Percentiles rank a stretch among this genome's conserved stretches.
Conservation (phyloP, 2,329 filamentous ascomycete genomes). For the Mycosphaerella arachidis region DNA sequence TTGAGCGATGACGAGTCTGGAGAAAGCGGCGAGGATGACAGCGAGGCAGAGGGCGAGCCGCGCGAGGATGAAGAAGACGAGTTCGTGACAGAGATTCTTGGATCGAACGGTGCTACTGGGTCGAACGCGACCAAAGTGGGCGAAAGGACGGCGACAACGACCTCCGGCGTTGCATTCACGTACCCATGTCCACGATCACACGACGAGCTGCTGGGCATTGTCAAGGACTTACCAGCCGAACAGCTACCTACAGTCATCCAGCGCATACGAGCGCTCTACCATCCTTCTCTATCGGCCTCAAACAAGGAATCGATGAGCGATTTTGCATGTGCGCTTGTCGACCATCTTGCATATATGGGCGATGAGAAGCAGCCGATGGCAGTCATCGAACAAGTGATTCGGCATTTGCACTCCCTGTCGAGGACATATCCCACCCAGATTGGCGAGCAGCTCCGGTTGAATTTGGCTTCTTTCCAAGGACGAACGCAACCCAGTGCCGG, state of each 20-base stretch:
- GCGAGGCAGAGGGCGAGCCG: conserved; percentile 25
- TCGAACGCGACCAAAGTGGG: conserved; percentile 30
- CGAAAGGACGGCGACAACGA: conserved; percentile 45
- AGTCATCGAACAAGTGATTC: conserved; percentile 72
- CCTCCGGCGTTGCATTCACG: conserved; percentile 62
- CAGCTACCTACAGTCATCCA: conserved; percentile 77
- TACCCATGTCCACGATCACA: conserved; percentile 80
- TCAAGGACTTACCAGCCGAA: conserved; percentile 56
- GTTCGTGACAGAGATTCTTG: conserved; percentile 44
- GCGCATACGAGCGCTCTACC: conserved; percentile 85
- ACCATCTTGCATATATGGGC: conserved; percentile 59
- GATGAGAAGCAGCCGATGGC: conserved; percentile 53
- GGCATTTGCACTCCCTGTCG: conserved; percentile 88
- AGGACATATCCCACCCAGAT: conserved; percentile 79
- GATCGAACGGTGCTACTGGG: conserved; percentile 12
- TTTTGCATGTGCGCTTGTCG: conserved; percentile 63
- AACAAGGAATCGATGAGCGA: conserved; percentile 79
- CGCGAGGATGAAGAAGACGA: conserved; percentile 46
- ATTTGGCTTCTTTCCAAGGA: conserved; percentile 56
- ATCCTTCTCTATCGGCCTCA: conserved; percentile 75
- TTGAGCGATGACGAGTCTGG: conserved; percentile 17
- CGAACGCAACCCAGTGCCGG: conserved; percentile 56
- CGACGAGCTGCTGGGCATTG: conserved; percentile 64
- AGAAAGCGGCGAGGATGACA: conserved; percentile 7
- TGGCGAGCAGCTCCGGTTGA: conserved; percentile 69